Base-by-base conservation (phyloP, 164 flowering plant species). In the Santalum album region DNA sequence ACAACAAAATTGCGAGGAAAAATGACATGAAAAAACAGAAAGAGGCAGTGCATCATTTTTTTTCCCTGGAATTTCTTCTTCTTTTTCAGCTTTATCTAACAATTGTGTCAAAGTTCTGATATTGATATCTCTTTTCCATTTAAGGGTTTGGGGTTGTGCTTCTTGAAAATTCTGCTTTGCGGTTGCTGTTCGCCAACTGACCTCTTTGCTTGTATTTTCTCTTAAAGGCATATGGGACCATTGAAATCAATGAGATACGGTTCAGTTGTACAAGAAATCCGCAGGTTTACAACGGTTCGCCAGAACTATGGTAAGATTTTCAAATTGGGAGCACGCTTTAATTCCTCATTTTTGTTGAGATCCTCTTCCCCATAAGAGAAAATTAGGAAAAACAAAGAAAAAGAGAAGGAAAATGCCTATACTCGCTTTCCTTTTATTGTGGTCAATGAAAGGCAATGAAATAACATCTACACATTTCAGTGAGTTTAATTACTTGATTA, bases 151-250 rank as follows among this genome's bases (percentile, higher is more conserved):
- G 0, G n/a, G 5, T 46, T 20, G 22, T 46, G 12, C 23, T 20
- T 11, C 11, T 23, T n/a, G 50, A 44, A 44, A 32, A 32, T 44
- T 44, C 20, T 17, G 20, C 2, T 10, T 44, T 44, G 18, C 17
- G 16, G 22, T 44, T 44, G 2, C 36, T 32, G 48, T 20, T 44
- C 22, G 6, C 16, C 9, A 16, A 17, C 18, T 44, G 18, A 44
- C 15, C 22, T 44, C 2, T n/a, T n/a, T n/a, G n/a, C n/a, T n/a
- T n/a, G n/a, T n/a, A n/a, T 12, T 20, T 7, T 43, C 48, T 58
- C 3, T 40, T 65, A 40, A 79, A 87, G 95, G 39, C 90, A 87
- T 62, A 80, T 87, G 88, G 90, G 90, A 57, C 55, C 76, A 11
- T 59, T 90, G 73, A 74, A 67, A 59, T 77, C 78, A 38, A 74